Conservation (phyloP, 768 basidiomycete species). For the Harrya chromipes region DNA sequence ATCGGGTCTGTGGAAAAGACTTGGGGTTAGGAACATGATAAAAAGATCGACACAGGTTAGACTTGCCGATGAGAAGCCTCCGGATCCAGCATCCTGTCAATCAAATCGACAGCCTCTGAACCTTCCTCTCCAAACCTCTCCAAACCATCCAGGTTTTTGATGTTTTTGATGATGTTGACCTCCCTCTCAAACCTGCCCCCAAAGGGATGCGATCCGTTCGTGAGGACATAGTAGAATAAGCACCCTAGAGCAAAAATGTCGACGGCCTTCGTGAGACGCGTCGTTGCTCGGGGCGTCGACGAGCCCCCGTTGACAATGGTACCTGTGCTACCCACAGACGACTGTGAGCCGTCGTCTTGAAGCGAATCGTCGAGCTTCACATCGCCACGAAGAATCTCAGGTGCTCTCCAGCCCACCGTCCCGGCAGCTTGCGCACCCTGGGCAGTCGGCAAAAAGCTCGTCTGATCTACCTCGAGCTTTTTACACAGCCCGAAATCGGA, state of each 20-base stretch:
- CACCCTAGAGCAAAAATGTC: slow-evolving; percentile 97
- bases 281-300: slow-evolving; percentile 33
- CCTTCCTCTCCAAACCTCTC: slow-evolving; percentile 91
- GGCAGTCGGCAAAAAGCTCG: slow-evolving; percentile 90
- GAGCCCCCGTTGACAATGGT: slow-evolving; percentile 37
- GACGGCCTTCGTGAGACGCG: slow-evolving; percentile 88
- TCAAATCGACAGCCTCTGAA: slow-evolving; percentile 82
- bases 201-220: slow-evolving; percentile 89
- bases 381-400: slow-evolving; percentile 91
- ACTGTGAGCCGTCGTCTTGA: slow-evolving; percentile 61
- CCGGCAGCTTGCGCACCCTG: slow-evolving; percentile 89
- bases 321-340: slow-evolving; percentile 61
- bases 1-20: slow-evolving; percentile 59
- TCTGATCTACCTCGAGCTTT: slow-evolving; percentile 93
- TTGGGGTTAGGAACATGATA: slow-evolving; percentile 3
- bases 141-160: slow-evolving; percentile 65
- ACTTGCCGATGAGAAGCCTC: slow-evolving; percentile 73
- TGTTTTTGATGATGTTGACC: slow-evolving; percentile 85
- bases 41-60: background rate
- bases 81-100: slow-evolving; percentile 72
- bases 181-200: slow-evolving; percentile 93
- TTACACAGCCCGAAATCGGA: slow-evolving; percentile 98
- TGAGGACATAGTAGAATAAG: slow-evolving; percentile 89
- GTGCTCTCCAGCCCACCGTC: slow-evolving; percentile 96
- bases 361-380: slow-evolving; percentile 84